These are phyloP conservation scores for Suillus lakei DNA, from an alignment of 768 basidiomycete species.

Conservation along the genomic window DNA sequence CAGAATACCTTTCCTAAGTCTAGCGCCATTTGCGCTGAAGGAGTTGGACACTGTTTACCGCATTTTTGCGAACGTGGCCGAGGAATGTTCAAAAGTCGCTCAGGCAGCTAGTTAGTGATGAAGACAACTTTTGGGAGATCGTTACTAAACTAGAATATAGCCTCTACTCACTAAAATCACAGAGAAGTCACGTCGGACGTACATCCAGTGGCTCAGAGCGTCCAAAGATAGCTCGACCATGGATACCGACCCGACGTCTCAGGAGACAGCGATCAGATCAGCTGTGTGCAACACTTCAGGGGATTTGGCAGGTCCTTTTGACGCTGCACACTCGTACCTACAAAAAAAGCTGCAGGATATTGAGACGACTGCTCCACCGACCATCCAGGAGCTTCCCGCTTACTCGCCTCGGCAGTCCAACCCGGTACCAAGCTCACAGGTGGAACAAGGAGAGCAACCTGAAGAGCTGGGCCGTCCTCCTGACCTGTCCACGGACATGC, in stretches of 20 bases:
- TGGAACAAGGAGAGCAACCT: slow-evolving; percentile 23
- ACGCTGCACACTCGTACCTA: slow-evolving; percentile 28
- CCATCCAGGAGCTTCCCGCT: slow-evolving; percentile 25
- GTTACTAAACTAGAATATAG: slow-evolving; percentile 32
- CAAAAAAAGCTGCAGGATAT: slow-evolving; percentile 29
- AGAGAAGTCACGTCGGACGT: slow-evolving; percentile 53
- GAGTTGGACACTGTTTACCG: slow-evolving; percentile 62
- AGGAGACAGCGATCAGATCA: slow-evolving; percentile 3
- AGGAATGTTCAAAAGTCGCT: slow-evolving; percentile 61
- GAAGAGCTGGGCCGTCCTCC: slow-evolving; percentile 23
- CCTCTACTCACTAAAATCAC: slow-evolving; percentile 60
- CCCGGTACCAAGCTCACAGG: slow-evolving; percentile 9
- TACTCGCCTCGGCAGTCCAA: slow-evolving; percentile 25
- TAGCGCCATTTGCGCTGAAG: slow-evolving; percentile 62
- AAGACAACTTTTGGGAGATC: background rate
- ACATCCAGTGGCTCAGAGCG: slow-evolving; percentile 44
- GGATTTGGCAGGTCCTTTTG: slow-evolving; percentile 22
- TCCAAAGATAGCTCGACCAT: slow-evolving; percentile 23
- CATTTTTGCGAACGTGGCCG: slow-evolving; percentile 60
- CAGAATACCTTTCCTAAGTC: slow-evolving; percentile 60
- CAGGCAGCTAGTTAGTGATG: slow-evolving; percentile 57
- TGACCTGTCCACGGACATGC: slow-evolving; percentile 38
- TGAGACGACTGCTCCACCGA: slow-evolving; percentile 23
- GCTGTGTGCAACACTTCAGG: slow-evolving; percentile 4
- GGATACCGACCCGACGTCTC: slow-evolving; percentile 29